Percentiles rank a stretch among this genome's conserved stretches.
Evolutionary conservation across 805 yeast species (phyloP).

Genomic region (Cyberlindnera lachancei): DNA sequence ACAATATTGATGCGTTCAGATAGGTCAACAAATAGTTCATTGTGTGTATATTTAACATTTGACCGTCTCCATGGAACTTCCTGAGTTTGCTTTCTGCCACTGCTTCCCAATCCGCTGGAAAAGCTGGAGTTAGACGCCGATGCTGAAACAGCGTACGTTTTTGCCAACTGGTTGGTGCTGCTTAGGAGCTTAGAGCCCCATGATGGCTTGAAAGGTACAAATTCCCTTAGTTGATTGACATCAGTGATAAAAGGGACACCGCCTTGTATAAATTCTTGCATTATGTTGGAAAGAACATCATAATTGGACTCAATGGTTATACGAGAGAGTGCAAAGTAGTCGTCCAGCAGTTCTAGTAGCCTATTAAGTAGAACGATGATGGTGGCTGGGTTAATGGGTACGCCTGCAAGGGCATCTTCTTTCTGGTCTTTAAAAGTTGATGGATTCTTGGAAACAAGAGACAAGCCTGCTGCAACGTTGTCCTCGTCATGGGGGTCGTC

Average conservation of each 20-base stretch:
- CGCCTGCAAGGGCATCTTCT: conserved; percentile 3
- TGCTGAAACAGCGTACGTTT: conserved; percentile 12
- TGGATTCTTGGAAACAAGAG: neutral
- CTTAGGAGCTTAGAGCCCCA: conserved; percentile 27
- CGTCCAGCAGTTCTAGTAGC: conserved; percentile 43
- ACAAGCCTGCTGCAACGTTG: neutral
- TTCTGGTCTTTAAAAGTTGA: too few species aligned
- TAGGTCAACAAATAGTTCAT: conserved; percentile 83
- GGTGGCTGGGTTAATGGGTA: conserved; percentile 38
- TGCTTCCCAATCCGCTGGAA: too few species aligned
- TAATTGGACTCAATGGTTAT: conserved; percentile 58
- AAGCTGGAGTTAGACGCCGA: conserved; percentile 6
- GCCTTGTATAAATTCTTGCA: conserved; percentile 73
- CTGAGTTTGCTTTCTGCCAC: conserved; percentile 19
- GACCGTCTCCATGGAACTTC: conserved; percentile 71
- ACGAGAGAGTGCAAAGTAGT: conserved; percentile 55
- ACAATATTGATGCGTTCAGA: conserved; percentile 57
- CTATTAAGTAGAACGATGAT: conserved; percentile 46
- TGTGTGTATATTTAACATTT: conserved; percentile 63
- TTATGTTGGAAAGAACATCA: conserved; percentile 61
- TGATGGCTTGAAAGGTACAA: conserved; percentile 47
- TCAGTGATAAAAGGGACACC: conserved; percentile 72
- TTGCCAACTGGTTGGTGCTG: conserved; percentile 28
- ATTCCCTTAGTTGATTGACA: conserved; percentile 57
- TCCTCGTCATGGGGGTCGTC: too few species aligned